Evolutionary conservation across 495 filamentous ascomycete genomes (phyloP), one percentile per base, ranked within the genome.

Genomic region (Hypoxylon perforatum): DNA sequence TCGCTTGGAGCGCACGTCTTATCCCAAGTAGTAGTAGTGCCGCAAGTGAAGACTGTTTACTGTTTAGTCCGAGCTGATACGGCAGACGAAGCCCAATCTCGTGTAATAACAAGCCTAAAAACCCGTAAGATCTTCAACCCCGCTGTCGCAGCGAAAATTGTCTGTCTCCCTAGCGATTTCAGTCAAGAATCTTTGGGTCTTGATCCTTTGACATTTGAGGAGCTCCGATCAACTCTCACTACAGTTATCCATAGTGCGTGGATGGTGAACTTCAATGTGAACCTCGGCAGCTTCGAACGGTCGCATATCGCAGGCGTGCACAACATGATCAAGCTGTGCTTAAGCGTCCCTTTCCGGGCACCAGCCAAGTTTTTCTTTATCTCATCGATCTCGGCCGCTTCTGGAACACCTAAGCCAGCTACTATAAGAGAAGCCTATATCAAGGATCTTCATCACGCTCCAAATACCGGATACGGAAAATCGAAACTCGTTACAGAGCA

Each of bases 401-500:
- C 81, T 1, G 76, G 67, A 0, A 75, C 80, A 1, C 62, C 75
- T n/a, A 57, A 70, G 1, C 59, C 75, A 0, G 73, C 71, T 25
- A 61, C 67, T 0, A 77, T 87, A 35, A 70, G 71, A 14, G 85
- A 88, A 63, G 54, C 58, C 0, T 75, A 78, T 0, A 71, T 83
- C 14, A 30, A 59, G 19, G 58, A 72, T 17, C 73, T 84, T 0
- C 45, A 52, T 0, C 64, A 73, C 36, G 84, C 83, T 0, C 75
- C 78, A 22, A 71, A 78, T 5, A 85, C 86, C 57, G 88, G 88
- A 2, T 91, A 91, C 60, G 83, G 86, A 0, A 82, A 83, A 21
- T 85, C 83, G 1, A 91, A 91, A 72, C 83, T 86, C 59, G 85
- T 89, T 12, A 82, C 83, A 0, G 88, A 91, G 71, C 72, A 85